Evolutionary conservation across 2,329 filamentous ascomycete species (phyloP), one percentile per base, ranked within the genome.

Genomic region (Rhynchosporium agropyri): DNA sequence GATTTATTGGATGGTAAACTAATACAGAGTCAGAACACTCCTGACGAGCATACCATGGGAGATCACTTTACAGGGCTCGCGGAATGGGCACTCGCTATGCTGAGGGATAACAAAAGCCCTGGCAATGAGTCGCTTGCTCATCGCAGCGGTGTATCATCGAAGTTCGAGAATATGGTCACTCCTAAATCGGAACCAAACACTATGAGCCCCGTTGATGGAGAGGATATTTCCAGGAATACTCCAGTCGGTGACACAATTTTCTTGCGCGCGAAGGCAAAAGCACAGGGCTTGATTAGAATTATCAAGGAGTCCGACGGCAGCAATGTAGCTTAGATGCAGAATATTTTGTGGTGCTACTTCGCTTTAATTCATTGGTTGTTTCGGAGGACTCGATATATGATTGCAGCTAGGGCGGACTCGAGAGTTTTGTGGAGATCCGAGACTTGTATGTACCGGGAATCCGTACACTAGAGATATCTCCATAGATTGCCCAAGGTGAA

Each of bases 81-180:
- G 4, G 33, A 38, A n/a, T 40, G 50, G 50, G 50, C 50, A 26
- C n/a, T 53, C 33, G 9, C 50, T 1, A 53, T 53, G 50, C n/a
- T 53, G 33, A 53, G 33, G 38, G 50, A 40, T 3, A 53, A 53
- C 33, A 53, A 53, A n/a, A 38, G 20, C 50, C 33, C 36, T 38
- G 50, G 50, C 33, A 38, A 12, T 33, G 4, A 20, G n/a, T 40
- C 50, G 50, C 26, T 40, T 5, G 33, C 50, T 40, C 20, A 38
- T n/a, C 50, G 33, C 33, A 38, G 15, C 9, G 50, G 33, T 33
- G 33, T 40, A 12, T n/a, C 33, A 10, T 10, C 50, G 38, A 40
- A 26, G 7, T 1, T 6, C 33, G 50, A 38, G 7, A 28, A 12
- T 40, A 36, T 15, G 3, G 7, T 10, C 15, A 36, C 15, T 4